Percentiles rank a stretch among this genome's conserved stretches.
These are phyloP conservation scores for Pythium rishiriense DNA, from an alignment of 352 stramenopile species.

Conservation along the genomic window DNA sequence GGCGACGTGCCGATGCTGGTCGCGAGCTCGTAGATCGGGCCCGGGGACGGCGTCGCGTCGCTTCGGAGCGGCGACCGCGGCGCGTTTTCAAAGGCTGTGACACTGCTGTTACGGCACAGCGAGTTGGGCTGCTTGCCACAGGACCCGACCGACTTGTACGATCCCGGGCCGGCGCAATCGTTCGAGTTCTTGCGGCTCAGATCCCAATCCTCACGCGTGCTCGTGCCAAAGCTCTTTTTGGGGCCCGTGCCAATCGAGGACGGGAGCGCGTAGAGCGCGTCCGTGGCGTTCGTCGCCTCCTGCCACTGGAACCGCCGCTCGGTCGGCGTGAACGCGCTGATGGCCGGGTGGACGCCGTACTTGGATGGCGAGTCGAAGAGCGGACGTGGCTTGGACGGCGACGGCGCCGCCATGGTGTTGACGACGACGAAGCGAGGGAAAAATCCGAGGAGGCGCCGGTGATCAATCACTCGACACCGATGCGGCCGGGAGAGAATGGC, in stretches of 20 bases:
- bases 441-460: too few species aligned
- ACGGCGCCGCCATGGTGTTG: slow-evolving; percentile 19
- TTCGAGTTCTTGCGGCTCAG: slow-evolving; percentile 55
- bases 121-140: slow-evolving; percentile 68
- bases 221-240: slow-evolving; percentile 80
- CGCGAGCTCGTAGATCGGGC: slow-evolving; percentile 75
- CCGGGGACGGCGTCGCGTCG: slow-evolving; percentile 65
- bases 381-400: slow-evolving; percentile 38
- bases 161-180: slow-evolving; percentile 63
- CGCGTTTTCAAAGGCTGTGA: slow-evolving; percentile 70
- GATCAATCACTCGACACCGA: too few species aligned
- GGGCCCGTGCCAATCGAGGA: slow-evolving; percentile 49
- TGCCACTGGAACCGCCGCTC: slow-evolving; percentile 81
- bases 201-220: slow-evolving; percentile 81
- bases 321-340: slow-evolving; percentile 63
- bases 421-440: not conserved
- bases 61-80: slow-evolving; percentile 41
- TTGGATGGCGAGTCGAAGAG: slow-evolving; percentile 81
- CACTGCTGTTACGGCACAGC: slow-evolving; percentile 41
- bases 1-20: slow-evolving; percentile 41
- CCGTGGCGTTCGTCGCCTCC: slow-evolving; percentile 43
- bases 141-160: slow-evolving; percentile 58
- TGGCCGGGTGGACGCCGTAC: slow-evolving; percentile 63
- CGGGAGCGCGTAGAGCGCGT: slow-evolving; percentile 75
- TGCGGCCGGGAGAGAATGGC: too few species aligned